phyloP scores from a whole-genome alignment of 2,329 filamentous ascomycete species.

The Hypocrella siamensis region DNA sequence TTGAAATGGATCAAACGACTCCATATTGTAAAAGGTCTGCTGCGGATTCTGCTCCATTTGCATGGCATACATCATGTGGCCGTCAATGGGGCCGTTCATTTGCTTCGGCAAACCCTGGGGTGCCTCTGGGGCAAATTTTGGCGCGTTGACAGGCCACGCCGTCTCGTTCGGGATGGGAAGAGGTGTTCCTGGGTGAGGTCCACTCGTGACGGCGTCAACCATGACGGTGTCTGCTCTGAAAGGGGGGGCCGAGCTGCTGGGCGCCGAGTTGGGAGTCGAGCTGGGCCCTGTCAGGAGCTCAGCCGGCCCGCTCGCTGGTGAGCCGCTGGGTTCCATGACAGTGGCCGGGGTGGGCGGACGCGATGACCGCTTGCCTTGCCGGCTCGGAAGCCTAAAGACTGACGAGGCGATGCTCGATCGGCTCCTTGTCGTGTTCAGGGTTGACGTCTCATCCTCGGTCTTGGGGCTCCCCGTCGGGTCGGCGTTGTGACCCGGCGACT shows the following conservation, averaged over 20 bases:
- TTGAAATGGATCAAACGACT: constrained; percentile 5
- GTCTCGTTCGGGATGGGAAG: constrained; percentile 23
- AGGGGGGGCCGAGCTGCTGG: neutral
- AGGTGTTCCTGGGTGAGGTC: constrained; percentile 24
- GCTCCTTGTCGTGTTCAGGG: constrained; percentile 12
- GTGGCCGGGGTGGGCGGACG: constrained; percentile 18
- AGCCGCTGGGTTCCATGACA: constrained; percentile 5
- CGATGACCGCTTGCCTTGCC: constrained; percentile 19
- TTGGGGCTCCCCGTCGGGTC: constrained; percentile 9
- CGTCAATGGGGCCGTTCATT: constrained; percentile 15
- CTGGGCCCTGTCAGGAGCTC: neutral
- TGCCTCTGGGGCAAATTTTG: constrained; percentile 21
- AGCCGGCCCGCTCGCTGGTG: neutral
- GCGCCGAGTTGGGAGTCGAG: neutral
- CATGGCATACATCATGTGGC: constrained; percentile 15
- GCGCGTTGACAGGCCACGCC: constrained; percentile 21
- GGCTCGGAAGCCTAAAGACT: constrained; percentile 15
- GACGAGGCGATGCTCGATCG: constrained; percentile 13
- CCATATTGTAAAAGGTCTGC: constrained; percentile 10
- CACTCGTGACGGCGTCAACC: constrained; percentile 16
- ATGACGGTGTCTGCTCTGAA: constrained; percentile 14
- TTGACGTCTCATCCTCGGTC: constrained; percentile 13
- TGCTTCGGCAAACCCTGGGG: constrained; percentile 13
- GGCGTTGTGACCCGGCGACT: constrained; percentile 15
- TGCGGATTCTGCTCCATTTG: constrained; percentile 15